Evolutionary conservation across 2,329 filamentous ascomycete genomes (phyloP).

Genomic region (Pseudogymnoascus sp.): DNA sequence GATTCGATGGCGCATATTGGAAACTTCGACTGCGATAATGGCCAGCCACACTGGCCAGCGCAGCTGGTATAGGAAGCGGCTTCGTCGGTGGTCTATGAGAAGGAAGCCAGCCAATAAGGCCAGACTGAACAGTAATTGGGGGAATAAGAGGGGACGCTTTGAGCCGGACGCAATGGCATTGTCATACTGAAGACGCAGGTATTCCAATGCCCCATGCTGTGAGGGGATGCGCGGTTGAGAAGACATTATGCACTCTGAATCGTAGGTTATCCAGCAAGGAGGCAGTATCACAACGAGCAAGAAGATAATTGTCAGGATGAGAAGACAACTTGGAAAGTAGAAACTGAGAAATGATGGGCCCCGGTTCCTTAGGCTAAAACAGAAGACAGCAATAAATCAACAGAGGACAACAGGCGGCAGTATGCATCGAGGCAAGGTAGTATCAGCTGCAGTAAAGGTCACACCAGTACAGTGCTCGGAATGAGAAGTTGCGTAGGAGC

Average conservation of each 20-base stretch:
- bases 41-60: conserved; percentile 41
- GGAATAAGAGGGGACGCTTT: conserved; percentile 42
- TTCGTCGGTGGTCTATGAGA: conserved; percentile 42
- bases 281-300: not conserved
- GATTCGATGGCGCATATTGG: conserved; percentile 34
- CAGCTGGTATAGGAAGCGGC: conserved; percentile 41
- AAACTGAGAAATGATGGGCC: not conserved
- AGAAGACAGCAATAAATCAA: not conserved
- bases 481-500: too few relatives aligned
- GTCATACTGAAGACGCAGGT: not conserved
- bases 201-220: not conserved
- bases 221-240: not conserved
- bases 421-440: not conserved
- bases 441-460: not conserved
- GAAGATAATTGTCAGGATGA: not conserved
- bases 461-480: not conserved
- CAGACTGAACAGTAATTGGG: conserved; percentile 39
- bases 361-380: not conserved
- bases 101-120: conserved; percentile 46
- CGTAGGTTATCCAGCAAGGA: not conserved
- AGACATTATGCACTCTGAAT: not conserved
- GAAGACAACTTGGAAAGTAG: not conserved
- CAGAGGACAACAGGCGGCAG: not conserved
- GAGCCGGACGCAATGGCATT: conserved; percentile 29
- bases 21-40: conserved; percentile 35